Base-by-base conservation (phyloP, 2,329 filamentous ascomycete species). In the Colletotrichum sp. region DNA sequence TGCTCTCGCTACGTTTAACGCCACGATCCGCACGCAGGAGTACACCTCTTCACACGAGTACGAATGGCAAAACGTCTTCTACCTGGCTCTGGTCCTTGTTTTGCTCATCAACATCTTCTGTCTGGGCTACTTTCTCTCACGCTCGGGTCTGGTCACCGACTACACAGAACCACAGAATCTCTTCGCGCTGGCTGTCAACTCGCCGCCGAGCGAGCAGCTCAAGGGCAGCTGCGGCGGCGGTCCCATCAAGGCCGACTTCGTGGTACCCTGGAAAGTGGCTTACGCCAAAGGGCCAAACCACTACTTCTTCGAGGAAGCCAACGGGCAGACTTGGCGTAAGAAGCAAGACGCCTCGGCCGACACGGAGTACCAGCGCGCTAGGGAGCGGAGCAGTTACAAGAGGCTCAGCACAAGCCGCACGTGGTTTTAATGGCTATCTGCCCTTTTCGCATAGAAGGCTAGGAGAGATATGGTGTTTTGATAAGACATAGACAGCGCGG, bases 101-200 rank as follows among this genome's bases (percentile, higher is more conserved):
- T 94, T 95, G 79, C 77, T 90, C 28, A 91, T 94, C 79, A 96
- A 95, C 81, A 75, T 93, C 30, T 85, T 93, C 52, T 94, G 93
- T 72, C 85, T 95, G 1, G 80, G 86, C 3, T 95, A 95, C 83
- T 82, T 93, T 67, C 81, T 90, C 63, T 87, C 89, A 78, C 81
- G 86, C 8, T 86, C 86, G 0, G 90, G 91, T 1, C 89, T 95
- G 26, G 91, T 96, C 9, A 96, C 93, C 1, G 95, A 96, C 84
- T 96, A 94, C 81, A 94, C 92, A 0, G 94, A 96, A 80, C 93
- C 94, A 1, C 91, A 93, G 70, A 96, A 96, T 81, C 85, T 96
- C 3, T 96, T 96, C 80, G 88, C 92, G 0, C 84, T 96, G 0
- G 93, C 94, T 3, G 87, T 96, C 68, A 95, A 95, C 80, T 86